Conservation (phyloP, 2,329 filamentous ascomycete species). For the Trichothecium roseum region DNA sequence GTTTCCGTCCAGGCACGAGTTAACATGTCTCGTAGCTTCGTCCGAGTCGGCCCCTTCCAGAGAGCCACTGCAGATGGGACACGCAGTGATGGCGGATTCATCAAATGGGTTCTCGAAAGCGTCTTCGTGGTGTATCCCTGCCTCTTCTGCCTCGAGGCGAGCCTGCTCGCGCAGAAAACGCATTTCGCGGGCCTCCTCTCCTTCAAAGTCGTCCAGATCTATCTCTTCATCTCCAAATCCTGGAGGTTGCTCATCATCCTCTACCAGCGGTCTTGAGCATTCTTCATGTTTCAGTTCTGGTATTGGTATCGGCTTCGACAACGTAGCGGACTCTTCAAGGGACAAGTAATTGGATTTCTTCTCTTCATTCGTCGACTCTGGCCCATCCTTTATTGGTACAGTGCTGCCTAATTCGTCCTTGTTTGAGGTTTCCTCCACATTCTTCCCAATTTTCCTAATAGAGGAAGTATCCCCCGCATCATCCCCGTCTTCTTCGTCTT, state of each 20-base stretch:
- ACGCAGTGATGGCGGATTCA: slow-evolving; percentile 31
- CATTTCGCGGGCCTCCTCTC: slow-evolving; percentile 56
- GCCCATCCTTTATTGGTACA: background rate
- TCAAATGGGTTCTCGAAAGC: slow-evolving; percentile 20
- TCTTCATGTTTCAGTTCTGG: slow-evolving; percentile 17
- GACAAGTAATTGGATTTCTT: background rate
- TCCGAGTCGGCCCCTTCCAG: slow-evolving; percentile 51
- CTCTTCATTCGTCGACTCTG: background rate
- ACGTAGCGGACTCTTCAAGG: background rate
- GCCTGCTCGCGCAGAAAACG: slow-evolving; percentile 70
- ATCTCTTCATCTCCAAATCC: slow-evolving; percentile 43
- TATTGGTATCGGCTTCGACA: slow-evolving; percentile 2
- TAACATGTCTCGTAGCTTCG: slow-evolving; percentile 76
- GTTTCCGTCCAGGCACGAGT: slow-evolving; percentile 81
- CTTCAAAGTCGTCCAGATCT: slow-evolving; percentile 37
- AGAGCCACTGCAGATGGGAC: slow-evolving; percentile 67
- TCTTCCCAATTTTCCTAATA: background rate
- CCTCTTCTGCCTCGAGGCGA: slow-evolving; percentile 50
- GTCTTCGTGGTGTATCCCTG: slow-evolving; percentile 24
- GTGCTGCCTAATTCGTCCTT: background rate
- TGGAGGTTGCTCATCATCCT: slow-evolving; percentile 20
- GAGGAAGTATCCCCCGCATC: background rate
- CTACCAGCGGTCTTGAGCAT: slow-evolving; percentile 20
- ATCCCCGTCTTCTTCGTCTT: slow-evolving; percentile 6
- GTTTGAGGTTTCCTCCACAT: slow-evolving; percentile 4